These are phyloP conservation scores for Phytopythium cucurbitacearum DNA, from an alignment of 352 stramenopile genomes.

Conservation along the genomic window DNA sequence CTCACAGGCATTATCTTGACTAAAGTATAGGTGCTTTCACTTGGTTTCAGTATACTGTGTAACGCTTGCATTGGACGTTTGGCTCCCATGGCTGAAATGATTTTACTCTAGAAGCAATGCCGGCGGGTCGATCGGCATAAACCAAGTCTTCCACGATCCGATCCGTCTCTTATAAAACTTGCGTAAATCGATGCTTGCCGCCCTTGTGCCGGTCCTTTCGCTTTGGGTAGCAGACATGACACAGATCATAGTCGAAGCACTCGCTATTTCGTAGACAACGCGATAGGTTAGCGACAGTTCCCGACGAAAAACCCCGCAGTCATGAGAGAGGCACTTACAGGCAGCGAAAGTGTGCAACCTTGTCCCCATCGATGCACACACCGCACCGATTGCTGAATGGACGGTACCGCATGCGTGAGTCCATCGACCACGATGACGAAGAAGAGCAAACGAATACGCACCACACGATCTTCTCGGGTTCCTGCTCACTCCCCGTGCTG, in stretches of 20 bases:
- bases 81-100: too few species aligned
- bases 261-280: slow-evolving; percentile 28
- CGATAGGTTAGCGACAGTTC: slow-evolving; percentile 6
- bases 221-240: slow-evolving; percentile 39
- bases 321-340: slow-evolving; percentile 15
- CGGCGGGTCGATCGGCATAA: too few species aligned
- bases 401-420: not conserved
- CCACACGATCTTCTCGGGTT: slow-evolving; percentile 40
- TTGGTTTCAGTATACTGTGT: too few species aligned
- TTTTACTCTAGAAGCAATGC: too few species aligned
- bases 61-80: too few species aligned
- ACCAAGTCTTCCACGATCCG: too few species aligned
- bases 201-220: slow-evolving; percentile 29
- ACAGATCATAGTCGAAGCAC: slow-evolving; percentile 79
- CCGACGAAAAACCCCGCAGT: not conserved
- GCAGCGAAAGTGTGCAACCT: slow-evolving; percentile 30
- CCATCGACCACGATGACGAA: not conserved
- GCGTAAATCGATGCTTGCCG: slow-evolving; percentile 30
- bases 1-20: too few species aligned
- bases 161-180: slow-evolving; percentile 21
- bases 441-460: slow-evolving; percentile 14
- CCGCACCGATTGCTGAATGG: slow-evolving; percentile 28
- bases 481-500: slow-evolving; percentile 19
- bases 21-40: too few species aligned
- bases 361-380: slow-evolving; percentile 25